Conservation (phyloP, 768 basidiomycete genomes). For the Auriscalpium orientale region DNA sequence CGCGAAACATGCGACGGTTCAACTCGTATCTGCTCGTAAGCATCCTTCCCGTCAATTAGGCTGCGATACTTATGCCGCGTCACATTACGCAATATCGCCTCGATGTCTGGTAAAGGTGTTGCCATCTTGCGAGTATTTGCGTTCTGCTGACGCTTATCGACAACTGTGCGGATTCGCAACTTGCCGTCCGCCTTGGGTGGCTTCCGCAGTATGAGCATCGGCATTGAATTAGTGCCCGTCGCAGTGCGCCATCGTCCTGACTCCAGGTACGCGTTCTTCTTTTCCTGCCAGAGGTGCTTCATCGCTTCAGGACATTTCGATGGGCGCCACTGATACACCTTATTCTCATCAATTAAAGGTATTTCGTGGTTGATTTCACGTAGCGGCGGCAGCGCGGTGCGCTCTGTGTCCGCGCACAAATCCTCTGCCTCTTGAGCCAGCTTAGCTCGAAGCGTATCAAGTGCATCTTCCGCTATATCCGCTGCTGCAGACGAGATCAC, state of each 20-base stretch:
- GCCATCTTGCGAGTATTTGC: constrained; percentile 23
- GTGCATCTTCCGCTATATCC: neutral
- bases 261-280: constrained; percentile 22
- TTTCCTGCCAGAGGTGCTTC: constrained; percentile 19
- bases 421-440: constrained; percentile 9
- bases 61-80: constrained; percentile 14
- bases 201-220: constrained; percentile 29
- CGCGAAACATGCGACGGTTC: constrained; percentile 18
- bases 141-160: constrained; percentile 26
- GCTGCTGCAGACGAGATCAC: neutral
- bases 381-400: constrained; percentile 20
- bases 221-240: constrained; percentile 21
- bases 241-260: constrained; percentile 25
- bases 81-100: constrained; percentile 20
- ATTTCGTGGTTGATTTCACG: constrained; percentile 31
- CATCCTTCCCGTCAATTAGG: constrained; percentile 23
- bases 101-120: constrained; percentile 22
- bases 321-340: constrained; percentile 27
- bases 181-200: constrained; percentile 15
- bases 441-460: neutral
- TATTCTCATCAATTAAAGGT: constrained; percentile 24
- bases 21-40: constrained; percentile 26
- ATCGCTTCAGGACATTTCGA: constrained; percentile 29
- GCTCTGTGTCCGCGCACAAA: constrained; percentile 12
- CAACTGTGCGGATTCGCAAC: constrained; percentile 14